Evolutionary conservation across 139 green algal species (phyloP).

Genomic region (Ettlia oleoabundans): DNA sequence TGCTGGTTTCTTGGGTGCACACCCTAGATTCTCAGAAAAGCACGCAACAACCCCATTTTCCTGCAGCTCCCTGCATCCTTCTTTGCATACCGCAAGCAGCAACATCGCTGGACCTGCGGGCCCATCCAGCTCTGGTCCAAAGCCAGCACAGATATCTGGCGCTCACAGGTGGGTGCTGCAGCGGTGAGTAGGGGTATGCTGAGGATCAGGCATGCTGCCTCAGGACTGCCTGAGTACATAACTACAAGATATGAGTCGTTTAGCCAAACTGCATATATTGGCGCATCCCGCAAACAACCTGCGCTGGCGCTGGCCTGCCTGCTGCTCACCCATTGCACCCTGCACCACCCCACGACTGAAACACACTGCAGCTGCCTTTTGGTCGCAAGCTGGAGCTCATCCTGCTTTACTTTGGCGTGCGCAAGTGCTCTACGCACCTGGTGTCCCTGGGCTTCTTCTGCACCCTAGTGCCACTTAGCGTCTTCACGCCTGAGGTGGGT

Average conservation of each 20-base stretch:
- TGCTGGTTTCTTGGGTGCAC: too few species aligned
- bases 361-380: constrained; percentile 1
- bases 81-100: constrained; percentile 96
- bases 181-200: neutral
- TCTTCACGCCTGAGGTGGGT: constrained; percentile 74
- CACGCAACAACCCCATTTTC: too few species aligned
- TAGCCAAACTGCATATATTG: too few species aligned
- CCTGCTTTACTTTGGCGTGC: constrained; percentile 81
- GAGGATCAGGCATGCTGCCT: neutral
- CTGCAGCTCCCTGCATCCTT: constrained; percentile 91
- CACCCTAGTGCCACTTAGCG: constrained; percentile 78
- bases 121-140: constrained; percentile 83
- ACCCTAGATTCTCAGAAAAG: too few species aligned
- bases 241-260: neutral
- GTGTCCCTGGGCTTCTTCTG: constrained; percentile 87
- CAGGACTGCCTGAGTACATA: neutral
- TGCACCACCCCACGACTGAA: neutral
- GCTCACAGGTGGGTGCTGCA: constrained; percentile 45
- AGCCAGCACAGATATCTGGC: constrained; percentile 69
- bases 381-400: constrained; percentile 79
- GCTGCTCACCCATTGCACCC: neutral
- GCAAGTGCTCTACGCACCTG: constrained; percentile 83
- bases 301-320: too few species aligned
- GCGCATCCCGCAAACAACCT: too few species aligned
- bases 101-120: constrained; percentile 94